phyloP scores from a whole-genome alignment of 225 moss, liverwort and hornwort species.

The Bryum argenteum region DNA sequence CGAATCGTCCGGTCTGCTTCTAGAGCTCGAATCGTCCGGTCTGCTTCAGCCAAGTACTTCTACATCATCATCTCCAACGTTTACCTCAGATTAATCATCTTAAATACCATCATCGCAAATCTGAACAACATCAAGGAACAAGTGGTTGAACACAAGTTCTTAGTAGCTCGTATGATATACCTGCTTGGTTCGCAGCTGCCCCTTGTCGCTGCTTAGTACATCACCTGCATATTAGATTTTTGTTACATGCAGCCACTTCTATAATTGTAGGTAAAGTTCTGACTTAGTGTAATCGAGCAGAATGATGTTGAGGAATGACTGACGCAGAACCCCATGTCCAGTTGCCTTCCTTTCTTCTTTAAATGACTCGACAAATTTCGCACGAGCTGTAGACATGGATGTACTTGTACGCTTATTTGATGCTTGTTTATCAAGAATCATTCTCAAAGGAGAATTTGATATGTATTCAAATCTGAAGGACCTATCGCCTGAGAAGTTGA shows the following conservation, averaged over 20 bases:
- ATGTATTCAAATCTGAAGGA: conserved; percentile 52
- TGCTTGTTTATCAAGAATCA: conserved; percentile 32
- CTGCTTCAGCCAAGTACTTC: conserved; percentile 66
- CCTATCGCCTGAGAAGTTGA: conserved; percentile 37
- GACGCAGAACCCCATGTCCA: background rate
- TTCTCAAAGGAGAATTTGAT: conserved; percentile 26
- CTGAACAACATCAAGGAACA: conserved; percentile 48
- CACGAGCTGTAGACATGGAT: background rate
- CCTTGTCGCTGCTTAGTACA: conserved; percentile 53
- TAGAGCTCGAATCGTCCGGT: conserved; percentile 52
- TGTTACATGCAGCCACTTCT: too few relatives aligned
- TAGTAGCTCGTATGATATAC: conserved; percentile 36
- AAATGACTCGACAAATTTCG: conserved; percentile 2
- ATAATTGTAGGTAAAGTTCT: too few relatives aligned
- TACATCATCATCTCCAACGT: conserved; percentile 70
- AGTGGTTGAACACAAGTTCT: conserved; percentile 35
- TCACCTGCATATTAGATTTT: conserved; percentile 63
- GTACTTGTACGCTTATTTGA: background rate
- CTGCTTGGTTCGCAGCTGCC: conserved; percentile 57
- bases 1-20: conserved; percentile 50
- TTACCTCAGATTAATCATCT: conserved; percentile 67
- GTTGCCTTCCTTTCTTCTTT: background rate
- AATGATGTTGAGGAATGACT: conserved; percentile 18
- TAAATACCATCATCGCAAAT: conserved; percentile 55
- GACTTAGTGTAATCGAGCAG: too few relatives aligned